Percentiles rank a stretch among this genome's conserved stretches.
These are phyloP conservation scores for Termitomyces sp. DNA, from an alignment of 768 basidiomycete genomes.

Conservation along the genomic window DNA sequence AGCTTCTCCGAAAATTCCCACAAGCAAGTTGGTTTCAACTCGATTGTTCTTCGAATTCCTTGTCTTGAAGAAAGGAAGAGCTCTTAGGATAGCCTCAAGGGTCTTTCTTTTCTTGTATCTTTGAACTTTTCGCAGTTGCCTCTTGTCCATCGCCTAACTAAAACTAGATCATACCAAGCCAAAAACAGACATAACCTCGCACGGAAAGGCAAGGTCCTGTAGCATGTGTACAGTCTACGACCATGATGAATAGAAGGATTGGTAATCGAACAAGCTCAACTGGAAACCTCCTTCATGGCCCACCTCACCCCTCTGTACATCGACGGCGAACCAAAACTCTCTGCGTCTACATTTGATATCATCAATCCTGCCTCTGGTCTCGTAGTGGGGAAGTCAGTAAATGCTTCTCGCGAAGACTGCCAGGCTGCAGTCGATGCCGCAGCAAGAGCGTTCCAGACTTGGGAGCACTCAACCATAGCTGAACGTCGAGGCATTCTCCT, in stretches of 20 bases:
- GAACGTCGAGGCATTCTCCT: slow-evolving; percentile 39
- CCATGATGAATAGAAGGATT: background rate
- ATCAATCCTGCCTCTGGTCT: slow-evolving; percentile 33
- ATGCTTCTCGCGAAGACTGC: slow-evolving; percentile 40
- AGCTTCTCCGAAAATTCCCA: background rate
- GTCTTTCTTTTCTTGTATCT: background rate
- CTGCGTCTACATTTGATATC: slow-evolving; percentile 40
- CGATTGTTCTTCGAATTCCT: background rate
- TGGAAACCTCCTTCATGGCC: slow-evolving; percentile 12
- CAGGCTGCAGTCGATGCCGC: slow-evolving; percentile 40
- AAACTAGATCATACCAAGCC: background rate
- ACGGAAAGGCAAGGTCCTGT: background rate
- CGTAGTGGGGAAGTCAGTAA: slow-evolving; percentile 38
- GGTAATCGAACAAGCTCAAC: background rate
- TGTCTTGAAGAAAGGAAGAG: background rate
- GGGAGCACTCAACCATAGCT: slow-evolving; percentile 33
- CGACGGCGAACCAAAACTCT: slow-evolving; percentile 28
- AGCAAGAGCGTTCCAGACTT: slow-evolving; percentile 37
- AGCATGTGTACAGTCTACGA: background rate
- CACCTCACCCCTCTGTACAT: slow-evolving; percentile 34
- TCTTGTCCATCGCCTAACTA: background rate
- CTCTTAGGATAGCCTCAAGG: background rate
- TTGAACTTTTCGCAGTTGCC: background rate
- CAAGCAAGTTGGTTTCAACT: background rate
- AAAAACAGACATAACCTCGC: background rate